Conservation (phyloP, 1,139 yeast species). For the Blastobotrys arbuscula region DNA sequence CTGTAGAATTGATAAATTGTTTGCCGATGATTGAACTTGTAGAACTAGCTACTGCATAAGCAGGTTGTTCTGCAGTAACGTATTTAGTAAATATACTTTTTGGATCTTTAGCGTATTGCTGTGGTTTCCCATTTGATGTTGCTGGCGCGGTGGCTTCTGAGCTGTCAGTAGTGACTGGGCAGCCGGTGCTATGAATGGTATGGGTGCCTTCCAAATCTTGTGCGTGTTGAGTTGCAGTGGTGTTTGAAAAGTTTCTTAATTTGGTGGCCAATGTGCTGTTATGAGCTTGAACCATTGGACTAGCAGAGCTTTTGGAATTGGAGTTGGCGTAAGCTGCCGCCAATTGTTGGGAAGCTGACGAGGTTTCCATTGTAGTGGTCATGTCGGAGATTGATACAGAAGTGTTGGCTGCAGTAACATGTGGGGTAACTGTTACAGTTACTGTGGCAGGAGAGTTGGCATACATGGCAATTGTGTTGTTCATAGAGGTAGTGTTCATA, state of each 20-base stretch:
- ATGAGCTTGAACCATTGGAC: neutral
- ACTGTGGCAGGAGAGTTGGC: neutral
- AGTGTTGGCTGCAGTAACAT: neutral
- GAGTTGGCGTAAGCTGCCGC: too few species aligned
- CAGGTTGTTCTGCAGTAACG: conserved; percentile 1
- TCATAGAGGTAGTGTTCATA: too few species aligned
- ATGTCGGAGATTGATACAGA: neutral
- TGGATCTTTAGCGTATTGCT: too few species aligned
- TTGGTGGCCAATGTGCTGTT: neutral
- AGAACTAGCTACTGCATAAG: too few species aligned
- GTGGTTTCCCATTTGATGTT: conserved; percentile 1
- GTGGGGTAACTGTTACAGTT: neutral
- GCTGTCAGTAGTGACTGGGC: neutral
- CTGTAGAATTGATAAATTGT: too few species aligned
- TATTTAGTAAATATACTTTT: too few species aligned
- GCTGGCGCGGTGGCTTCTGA: conserved; percentile 1
- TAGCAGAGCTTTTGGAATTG: neutral
- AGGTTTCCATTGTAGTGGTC: too few species aligned
- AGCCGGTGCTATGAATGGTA: neutral
- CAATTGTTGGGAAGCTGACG: too few species aligned
- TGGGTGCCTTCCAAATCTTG: neutral
- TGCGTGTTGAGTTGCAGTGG: neutral
- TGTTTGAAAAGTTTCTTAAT: neutral
- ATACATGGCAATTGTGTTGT: neutral
- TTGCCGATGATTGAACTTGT: conserved; percentile 1